Base-by-base conservation (phyloP, 2,329 filamentous ascomycete genomes). In the Nemania sp. region DNA sequence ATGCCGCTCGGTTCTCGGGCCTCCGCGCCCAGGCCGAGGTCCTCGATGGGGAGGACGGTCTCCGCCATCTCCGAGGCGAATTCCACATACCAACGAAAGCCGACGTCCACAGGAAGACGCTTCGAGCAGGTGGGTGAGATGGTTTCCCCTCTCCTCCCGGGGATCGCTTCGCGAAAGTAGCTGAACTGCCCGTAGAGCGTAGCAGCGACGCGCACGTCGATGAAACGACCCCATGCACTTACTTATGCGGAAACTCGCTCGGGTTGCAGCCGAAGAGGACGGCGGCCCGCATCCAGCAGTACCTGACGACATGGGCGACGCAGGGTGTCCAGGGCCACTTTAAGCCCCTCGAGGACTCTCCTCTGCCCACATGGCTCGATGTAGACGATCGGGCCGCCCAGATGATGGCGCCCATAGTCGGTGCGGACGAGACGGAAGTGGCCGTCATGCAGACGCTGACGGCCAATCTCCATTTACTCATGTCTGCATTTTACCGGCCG, bases 401-500 rank as follows among this genome's bases (percentile, higher is more conserved):
- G 66, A 80, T 87, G 65, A 89, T 90, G 76, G 86, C 89, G 11
- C 86, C 84, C 9, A 79, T 94, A 54, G 88, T 94, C 18, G 90
- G 90, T 12, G 90, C 89, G 1, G 76, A 81, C 25, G 75, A 83
- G 37, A 81, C 81, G 54, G 90, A 94, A 73, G 88, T 93, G 4
- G 90, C 88, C 15, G 83, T 92, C 17, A 93, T 93, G 90, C 87
- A 90, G 68, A 92, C 89, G 1, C 75, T 94, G 74, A 93, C 90
- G 13, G 87, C 86, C 20, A 93, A 94, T 73, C 73, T 94, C 54
- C 90, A 94, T 76, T 75, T 93, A 18, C 78, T 92, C 54, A 87
- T 94, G 87, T 85, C 87, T 35, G 90, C 89, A 69, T 93, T 93
- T 77, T 94, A 92, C 75, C 82, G 79, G 37, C 90, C 90, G 0